phyloP scores from a whole-genome alignment of 164 flowering plant genomes.

The Houttuynia cordata region DNA sequence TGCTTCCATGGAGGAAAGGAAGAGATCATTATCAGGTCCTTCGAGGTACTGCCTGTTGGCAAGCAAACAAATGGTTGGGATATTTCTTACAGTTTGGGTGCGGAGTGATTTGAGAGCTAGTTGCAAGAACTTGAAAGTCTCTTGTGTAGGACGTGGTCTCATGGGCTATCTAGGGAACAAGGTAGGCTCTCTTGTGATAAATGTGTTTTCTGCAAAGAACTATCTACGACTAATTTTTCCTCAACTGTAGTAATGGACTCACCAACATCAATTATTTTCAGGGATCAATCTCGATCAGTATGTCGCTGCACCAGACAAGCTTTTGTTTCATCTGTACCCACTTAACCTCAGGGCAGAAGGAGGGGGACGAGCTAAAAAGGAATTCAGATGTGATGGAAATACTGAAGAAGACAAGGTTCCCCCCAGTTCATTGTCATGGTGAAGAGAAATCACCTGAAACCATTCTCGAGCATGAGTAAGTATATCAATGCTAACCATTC shows the following conservation, averaged over 20 bases:
- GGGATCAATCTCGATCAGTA: conserved; percentile 98
- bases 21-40: conserved; percentile 16
- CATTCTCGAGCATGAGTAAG: conserved; percentile 92
- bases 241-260: neutral
- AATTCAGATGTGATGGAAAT: conserved; percentile 98
- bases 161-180: conserved; percentile 54
- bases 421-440: conserved; percentile 62
- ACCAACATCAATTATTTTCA: conserved; percentile 20
- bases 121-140: conserved; percentile 34
- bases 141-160: conserved; percentile 44
- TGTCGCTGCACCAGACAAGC: conserved; percentile 93
- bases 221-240: neutral
- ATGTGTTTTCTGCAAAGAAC: neutral
- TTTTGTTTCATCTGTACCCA: conserved; percentile 97
- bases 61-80: conserved; percentile 49
- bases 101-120: conserved; percentile 29
- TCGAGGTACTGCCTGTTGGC: conserved; percentile 40
- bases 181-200: conserved; percentile 12
- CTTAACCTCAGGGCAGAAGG: conserved; percentile 97
- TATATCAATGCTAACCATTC: neutral
- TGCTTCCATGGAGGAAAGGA: conserved; percentile 25
- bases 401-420: conserved; percentile 88
- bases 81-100: conserved; percentile 42
- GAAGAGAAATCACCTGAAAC: conserved; percentile 78
- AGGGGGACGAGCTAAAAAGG: conserved; percentile 91